A percentile compares a stretch with the other conserved stretches of the same genome.
Evolutionary conservation across 1,284 basidiomycete species (phyloP).

Genomic region (Naganishia sp.): DNA sequence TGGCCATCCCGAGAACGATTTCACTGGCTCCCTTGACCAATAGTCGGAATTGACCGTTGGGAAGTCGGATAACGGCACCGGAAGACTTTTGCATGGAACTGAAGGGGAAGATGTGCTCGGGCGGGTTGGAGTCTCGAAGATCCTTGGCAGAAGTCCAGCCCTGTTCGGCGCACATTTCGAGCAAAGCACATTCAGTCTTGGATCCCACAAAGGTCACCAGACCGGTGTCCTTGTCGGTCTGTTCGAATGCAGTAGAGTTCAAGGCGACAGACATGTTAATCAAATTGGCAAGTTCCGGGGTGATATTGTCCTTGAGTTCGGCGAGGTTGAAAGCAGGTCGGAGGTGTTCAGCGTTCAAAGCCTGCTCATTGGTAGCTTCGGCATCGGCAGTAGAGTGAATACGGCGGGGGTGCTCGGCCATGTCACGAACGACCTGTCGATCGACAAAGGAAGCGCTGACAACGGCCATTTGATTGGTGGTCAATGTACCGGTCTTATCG

Average conservation of each 20-base stretch:
- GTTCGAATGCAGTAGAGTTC: conserved; percentile 96
- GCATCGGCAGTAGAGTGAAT: conserved; percentile 22
- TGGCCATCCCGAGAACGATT: conserved; percentile 74
- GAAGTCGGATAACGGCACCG: conserved; percentile 79
- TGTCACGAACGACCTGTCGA: conserved; percentile 83
- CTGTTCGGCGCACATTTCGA: conserved; percentile 84
- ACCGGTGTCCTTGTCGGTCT: conserved; percentile 67
- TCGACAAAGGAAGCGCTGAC: conserved; percentile 92
- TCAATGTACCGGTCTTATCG: conserved; percentile 62
- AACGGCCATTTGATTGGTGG: conserved; percentile 92
- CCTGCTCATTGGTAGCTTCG: conserved; percentile 61
- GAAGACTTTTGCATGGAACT: conserved; percentile 93
- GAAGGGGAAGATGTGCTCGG: conserved; percentile 92
- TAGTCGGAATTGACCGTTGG: conserved; percentile 66
- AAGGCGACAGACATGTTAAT: conserved; percentile 86
- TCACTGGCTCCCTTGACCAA: conserved; percentile 94
- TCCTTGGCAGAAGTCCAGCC: conserved; percentile 76
- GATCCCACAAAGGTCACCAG: conserved; percentile 77
- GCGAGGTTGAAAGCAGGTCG: conserved; percentile 70
- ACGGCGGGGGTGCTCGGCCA: conserved; percentile 72
- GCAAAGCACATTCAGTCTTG: conserved; percentile 94
- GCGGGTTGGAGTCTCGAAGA: conserved; percentile 64
- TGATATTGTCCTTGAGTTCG: conserved; percentile 66
- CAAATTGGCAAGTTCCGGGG: conserved; percentile 65
- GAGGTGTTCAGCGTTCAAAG: conserved; percentile 36